A percentile compares a stretch with the other conserved stretches of the same genome.
Conservation (phyloP, 2,329 filamentous ascomycete genomes). For the Parafenestella ontariensis region DNA sequence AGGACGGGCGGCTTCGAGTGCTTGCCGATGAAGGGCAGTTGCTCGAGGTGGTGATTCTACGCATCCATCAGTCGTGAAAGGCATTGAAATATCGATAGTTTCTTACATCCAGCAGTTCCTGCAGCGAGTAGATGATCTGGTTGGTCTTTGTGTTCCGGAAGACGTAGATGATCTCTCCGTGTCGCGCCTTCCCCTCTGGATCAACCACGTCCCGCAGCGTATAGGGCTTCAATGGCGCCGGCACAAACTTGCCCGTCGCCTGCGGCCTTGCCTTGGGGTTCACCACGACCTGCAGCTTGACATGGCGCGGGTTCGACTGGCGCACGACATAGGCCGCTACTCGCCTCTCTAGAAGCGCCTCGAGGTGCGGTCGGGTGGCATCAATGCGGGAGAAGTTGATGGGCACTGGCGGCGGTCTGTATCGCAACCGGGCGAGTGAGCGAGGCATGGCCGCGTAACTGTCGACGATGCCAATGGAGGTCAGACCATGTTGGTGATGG, state of each 20-base stretch:
- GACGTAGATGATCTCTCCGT: slow-evolving; percentile 68
- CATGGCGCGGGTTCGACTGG: slow-evolving; percentile 33
- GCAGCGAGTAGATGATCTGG: slow-evolving; percentile 69
- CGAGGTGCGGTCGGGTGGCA: slow-evolving; percentile 5
- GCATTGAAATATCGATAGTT: too few species aligned
- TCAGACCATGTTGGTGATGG: slow-evolving; percentile 1
- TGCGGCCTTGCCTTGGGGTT: slow-evolving; percentile 32
- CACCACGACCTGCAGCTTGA: slow-evolving; percentile 32
- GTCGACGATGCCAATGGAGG: slow-evolving; percentile 11
- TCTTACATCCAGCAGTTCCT: slow-evolving; percentile 62
- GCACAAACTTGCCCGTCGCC: slow-evolving; percentile 19
- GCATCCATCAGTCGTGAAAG: background rate
- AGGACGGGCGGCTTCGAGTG: slow-evolving; percentile 65
- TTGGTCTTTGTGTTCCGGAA: slow-evolving; percentile 68
- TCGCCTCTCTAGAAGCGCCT: slow-evolving; percentile 11
- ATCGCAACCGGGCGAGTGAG: slow-evolving; percentile 35
- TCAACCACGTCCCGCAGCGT: slow-evolving; percentile 53
- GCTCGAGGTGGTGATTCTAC: slow-evolving; percentile 61
- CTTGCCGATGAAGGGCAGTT: slow-evolving; percentile 69
- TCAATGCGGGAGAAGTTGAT: slow-evolving; percentile 21
- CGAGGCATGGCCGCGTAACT: slow-evolving; percentile 37
- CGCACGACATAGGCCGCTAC: slow-evolving; percentile 31
- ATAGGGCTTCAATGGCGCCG: slow-evolving; percentile 28
- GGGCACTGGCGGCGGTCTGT: slow-evolving; percentile 26
- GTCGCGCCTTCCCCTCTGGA: slow-evolving; percentile 35